phyloP scores from a whole-genome alignment of 2,329 filamentous ascomycete species.

The Stagonosporopsis tanaceti region DNA sequence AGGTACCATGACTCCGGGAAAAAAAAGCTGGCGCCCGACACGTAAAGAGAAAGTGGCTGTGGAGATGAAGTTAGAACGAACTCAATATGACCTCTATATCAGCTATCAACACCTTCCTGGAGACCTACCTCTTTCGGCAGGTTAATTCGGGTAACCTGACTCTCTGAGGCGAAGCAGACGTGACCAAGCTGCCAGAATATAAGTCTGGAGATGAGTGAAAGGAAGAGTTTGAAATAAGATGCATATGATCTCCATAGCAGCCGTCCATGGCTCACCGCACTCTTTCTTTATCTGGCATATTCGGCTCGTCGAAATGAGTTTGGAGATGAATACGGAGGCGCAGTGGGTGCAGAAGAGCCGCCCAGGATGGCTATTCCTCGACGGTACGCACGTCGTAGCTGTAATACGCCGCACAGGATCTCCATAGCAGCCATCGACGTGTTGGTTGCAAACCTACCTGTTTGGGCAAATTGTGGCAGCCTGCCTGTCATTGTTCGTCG shows the following conservation, averaged over 20 bases:
- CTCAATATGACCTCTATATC: slow-evolving; percentile 17
- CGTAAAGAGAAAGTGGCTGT: not conserved
- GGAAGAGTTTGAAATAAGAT: slow-evolving; percentile 5
- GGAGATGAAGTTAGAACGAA: not conserved
- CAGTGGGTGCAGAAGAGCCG: slow-evolving; percentile 11
- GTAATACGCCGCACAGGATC: slow-evolving; percentile 17
- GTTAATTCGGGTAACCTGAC: not conserved
- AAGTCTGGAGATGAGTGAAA: slow-evolving; percentile 2
- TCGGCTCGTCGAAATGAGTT: not conserved
- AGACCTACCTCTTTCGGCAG: slow-evolving; percentile 7
- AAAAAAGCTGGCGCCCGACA: not conserved
- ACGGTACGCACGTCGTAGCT: slow-evolving; percentile 8
- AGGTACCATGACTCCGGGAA: not conserved
- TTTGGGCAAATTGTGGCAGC: slow-evolving; percentile 9
- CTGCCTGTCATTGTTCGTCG: slow-evolving; percentile 10
- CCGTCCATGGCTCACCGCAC: not conserved
- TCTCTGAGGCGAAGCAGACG: not conserved
- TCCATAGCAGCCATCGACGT: slow-evolving; percentile 15
- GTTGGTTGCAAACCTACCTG: slow-evolving; percentile 9
- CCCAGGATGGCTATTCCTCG: not conserved
- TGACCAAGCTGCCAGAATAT: not conserved
- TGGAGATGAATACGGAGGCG: slow-evolving; percentile 14
- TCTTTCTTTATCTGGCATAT: slow-evolving; percentile 14
- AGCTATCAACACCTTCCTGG: not conserved
- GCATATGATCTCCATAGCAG: slow-evolving; percentile 19